Base-by-base conservation (phyloP, 371 early-diverging fungal species). In the Conidiobolus incongruus region DNA sequence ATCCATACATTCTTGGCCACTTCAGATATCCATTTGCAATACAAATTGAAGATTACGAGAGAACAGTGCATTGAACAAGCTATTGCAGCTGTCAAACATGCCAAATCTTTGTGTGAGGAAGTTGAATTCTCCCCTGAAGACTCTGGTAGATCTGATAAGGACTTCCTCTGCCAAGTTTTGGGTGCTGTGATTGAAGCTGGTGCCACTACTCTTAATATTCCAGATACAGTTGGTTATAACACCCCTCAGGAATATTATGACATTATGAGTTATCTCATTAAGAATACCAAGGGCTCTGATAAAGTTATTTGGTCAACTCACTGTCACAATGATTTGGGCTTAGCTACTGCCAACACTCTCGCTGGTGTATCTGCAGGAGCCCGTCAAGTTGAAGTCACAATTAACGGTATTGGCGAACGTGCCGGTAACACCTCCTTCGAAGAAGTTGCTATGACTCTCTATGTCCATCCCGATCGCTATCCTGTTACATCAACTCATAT, bases 381-480 rank as follows among this genome's bases (percentile, higher is more conserved):
- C 10, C 72, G 92, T 10, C 95, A 94, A 54, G 89, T 92, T 4
- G 95, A 94, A 53, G 92, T 92, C 15, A 88, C 95, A 0, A 81
- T 94, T 56, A 91, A 92, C 65, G 92, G 94, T 28, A 94, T 94
- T 50, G 94, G 94, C 46, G 94, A 93, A 62, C 83, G 94, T 47
- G 94, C 92, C n/a, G 62, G 63, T 58, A 94, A 94, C 62, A 92
- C 95, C 2, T 67, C 92, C 11, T 64, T 92, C 59, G 95, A 94
- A 49, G 92, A 94, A 58, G 68, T 94, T 8, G 81, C 86, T 30
- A 91, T 94, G 92, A 76, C 86, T 31, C 63, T 91, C 29, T 80
- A 84, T 50, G 87, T 87, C 30, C 92, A 91, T 44, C 85, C 89
- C 21, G 54, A 54, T 38, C 53, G 56, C 26, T 90, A 70, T 66